phyloP scores from a whole-genome alignment of 257 asterid species.

The Eustoma russellianum region DNA sequence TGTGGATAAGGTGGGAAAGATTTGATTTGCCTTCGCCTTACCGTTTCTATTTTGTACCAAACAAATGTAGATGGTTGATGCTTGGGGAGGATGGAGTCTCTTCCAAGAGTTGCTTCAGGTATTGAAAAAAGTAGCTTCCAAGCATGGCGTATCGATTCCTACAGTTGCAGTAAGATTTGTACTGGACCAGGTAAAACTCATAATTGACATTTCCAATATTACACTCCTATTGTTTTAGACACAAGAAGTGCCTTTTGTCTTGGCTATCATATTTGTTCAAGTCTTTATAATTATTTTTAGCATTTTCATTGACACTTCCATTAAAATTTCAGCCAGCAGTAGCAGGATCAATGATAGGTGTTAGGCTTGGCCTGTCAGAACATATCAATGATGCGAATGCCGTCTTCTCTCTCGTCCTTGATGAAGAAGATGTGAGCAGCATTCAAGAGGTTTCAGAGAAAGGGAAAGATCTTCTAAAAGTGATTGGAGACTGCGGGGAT shows the following conservation, averaged over 20 bases:
- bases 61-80: constrained; percentile 78
- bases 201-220: too few species aligned
- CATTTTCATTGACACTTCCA: too few species aligned
- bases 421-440: constrained; percentile 55
- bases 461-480: constrained; percentile 65
- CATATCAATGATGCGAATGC: constrained; percentile 62
- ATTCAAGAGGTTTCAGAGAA: constrained; percentile 55
- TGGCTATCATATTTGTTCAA: too few species aligned
- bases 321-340: constrained; percentile 60
- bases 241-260: too few species aligned
- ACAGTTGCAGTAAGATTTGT: constrained; percentile 77
- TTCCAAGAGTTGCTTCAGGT: constrained; percentile 73
- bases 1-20: too few species aligned
- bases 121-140: constrained; percentile 57
- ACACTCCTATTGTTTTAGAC: too few species aligned
- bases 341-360: constrained; percentile 97
- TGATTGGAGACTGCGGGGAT: constrained; percentile 91
- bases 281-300: background rate
- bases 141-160: constrained; percentile 76
- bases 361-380: constrained; percentile 79
- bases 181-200: constrained; percentile 63
- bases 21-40: background rate
- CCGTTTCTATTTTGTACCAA: background rate
- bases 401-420: constrained; percentile 67
- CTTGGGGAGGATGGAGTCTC: constrained; percentile 98